A percentile compares a stretch with the other conserved stretches of the same genome.
phyloP scores from a whole-genome alignment of 495 filamentous ascomycete species.

The Penicillium goetzii region DNA sequence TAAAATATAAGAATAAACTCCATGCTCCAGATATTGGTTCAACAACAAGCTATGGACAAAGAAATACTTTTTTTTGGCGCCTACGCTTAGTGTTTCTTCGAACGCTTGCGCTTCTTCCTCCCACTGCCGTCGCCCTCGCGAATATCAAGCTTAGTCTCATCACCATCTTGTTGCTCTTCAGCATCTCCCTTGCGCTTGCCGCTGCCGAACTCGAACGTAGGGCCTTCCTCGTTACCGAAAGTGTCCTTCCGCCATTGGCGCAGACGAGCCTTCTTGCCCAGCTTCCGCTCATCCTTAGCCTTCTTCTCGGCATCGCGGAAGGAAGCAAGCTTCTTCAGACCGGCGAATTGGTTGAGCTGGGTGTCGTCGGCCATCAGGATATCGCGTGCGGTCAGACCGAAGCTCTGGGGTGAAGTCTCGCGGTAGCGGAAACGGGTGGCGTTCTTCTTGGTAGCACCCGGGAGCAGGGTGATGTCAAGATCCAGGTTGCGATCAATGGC shows the following conservation, averaged over 20 bases:
- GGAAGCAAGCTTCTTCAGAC: constrained; percentile 89
- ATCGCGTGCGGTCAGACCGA: constrained; percentile 85
- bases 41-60: constrained; percentile 20
- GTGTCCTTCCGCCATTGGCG: constrained; percentile 90
- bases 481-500: constrained; percentile 84
- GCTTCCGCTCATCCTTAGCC: constrained; percentile 77
- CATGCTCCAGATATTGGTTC: constrained; percentile 6
- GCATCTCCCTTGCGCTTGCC: constrained; percentile 23
- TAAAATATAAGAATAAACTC: constrained; percentile 1
- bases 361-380: constrained; percentile 89
- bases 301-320: constrained; percentile 91
- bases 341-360: constrained; percentile 86
- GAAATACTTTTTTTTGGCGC: constrained; percentile 13
- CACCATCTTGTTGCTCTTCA: constrained; percentile 30
- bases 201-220: constrained; percentile 42
- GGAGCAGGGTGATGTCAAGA: constrained; percentile 63
- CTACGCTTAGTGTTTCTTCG: constrained; percentile 48
- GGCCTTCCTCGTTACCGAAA: constrained; percentile 76
- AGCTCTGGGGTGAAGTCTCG: constrained; percentile 86
- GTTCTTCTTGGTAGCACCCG: constrained; percentile 58
- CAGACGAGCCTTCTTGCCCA: constrained; percentile 89
- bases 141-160: constrained; percentile 48
- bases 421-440: constrained; percentile 79
- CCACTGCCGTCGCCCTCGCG: constrained; percentile 44
- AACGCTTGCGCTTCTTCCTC: constrained; percentile 55